Conservation (phyloP, 2,329 filamentous ascomycete genomes). For the Fusarium sp. region DNA sequence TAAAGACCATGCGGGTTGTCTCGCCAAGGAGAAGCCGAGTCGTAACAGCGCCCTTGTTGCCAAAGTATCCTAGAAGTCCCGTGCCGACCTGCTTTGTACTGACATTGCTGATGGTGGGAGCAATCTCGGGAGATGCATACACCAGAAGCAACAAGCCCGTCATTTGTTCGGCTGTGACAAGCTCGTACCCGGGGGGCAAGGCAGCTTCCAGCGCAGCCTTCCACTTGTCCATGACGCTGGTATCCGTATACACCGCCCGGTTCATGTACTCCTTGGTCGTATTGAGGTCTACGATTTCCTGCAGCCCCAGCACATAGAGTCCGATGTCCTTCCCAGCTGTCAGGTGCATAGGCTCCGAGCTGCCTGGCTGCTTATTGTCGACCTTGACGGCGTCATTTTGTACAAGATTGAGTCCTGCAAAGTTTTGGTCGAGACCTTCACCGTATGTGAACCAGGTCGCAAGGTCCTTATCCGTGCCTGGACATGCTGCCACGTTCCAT, state of each 20-base stretch:
- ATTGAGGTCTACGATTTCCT: slow-evolving; percentile 91
- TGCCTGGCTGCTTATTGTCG: slow-evolving; percentile 50
- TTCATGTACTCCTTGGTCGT: slow-evolving; percentile 83
- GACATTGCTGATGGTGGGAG: slow-evolving; percentile 80
- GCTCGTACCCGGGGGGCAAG: slow-evolving; percentile 80
- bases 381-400: slow-evolving; percentile 52
- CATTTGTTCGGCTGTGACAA: slow-evolving; percentile 85
- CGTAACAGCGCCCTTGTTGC: slow-evolving; percentile 93
- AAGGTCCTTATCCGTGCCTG: slow-evolving; percentile 88
- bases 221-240: slow-evolving; percentile 80
- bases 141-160: slow-evolving; percentile 86
- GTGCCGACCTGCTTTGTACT: slow-evolving; percentile 89
- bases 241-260: slow-evolving; percentile 75
- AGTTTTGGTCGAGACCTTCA: slow-evolving; percentile 73
- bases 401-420: slow-evolving; percentile 67
- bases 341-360: slow-evolving; percentile 54
- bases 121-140: slow-evolving; percentile 84
- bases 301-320: slow-evolving; percentile 89
- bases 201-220: slow-evolving; percentile 79
- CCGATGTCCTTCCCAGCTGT: slow-evolving; percentile 78
- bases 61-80: slow-evolving; percentile 90
- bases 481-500: slow-evolving; percentile 92
- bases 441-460: slow-evolving; percentile 88
- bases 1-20: slow-evolving; percentile 87
- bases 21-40: slow-evolving; percentile 88